These are phyloP conservation scores for Glebionis coronaria DNA, from an alignment of 129 eudicot species.

Conservation along the genomic window DNA sequence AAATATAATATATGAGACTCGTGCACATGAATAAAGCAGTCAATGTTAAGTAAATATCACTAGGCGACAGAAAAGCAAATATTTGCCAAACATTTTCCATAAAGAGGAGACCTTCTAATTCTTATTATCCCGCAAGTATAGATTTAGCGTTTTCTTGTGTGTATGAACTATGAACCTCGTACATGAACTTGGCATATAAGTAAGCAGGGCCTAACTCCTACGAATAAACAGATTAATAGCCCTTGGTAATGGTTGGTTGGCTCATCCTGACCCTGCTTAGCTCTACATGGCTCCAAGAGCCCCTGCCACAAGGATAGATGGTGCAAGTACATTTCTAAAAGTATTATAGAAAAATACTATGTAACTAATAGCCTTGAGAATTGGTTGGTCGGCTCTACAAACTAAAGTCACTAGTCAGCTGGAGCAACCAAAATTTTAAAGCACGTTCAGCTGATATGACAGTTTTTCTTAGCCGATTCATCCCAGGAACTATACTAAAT, in stretches of 20 bases:
- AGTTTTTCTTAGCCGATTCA: too few species aligned
- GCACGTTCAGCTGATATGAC: too few species aligned
- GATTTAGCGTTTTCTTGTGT: background rate
- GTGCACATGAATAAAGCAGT: background rate
- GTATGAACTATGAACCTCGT: background rate
- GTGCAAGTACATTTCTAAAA: constrained; percentile 2
- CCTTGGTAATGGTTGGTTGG: background rate
- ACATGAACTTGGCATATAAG: background rate
- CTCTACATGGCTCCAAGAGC: background rate
- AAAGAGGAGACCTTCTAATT: background rate
- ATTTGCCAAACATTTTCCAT: background rate
- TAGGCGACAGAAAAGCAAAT: background rate
- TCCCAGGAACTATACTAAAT: too few species aligned
- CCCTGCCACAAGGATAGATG: background rate
- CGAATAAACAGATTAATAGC: background rate
- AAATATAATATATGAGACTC: background rate
- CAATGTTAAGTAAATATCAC: background rate
- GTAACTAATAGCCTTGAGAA: too few species aligned
- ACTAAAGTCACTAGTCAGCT: too few species aligned
- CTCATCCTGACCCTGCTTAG: background rate
- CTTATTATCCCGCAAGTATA: background rate
- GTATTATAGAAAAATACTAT: background rate
- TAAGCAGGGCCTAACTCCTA: background rate
- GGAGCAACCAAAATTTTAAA: too few species aligned
- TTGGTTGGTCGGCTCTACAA: too few species aligned